A percentile compares a stretch with the other conserved stretches of the same genome.
Conservation (phyloP, 768 basidiomycete species). For the Lactarius akahatsu region DNA sequence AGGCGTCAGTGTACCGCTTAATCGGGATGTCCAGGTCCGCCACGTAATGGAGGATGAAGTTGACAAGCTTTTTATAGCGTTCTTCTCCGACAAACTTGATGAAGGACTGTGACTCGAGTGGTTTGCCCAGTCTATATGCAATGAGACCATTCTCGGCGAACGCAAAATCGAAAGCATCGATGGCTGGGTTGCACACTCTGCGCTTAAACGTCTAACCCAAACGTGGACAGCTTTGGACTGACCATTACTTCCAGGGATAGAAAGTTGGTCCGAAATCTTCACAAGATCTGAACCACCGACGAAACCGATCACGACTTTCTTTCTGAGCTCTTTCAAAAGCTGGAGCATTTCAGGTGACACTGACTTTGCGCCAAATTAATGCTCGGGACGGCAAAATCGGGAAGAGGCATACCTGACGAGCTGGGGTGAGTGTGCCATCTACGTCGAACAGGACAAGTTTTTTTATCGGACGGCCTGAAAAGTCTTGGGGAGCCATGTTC, state of each 20-base stretch:
- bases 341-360: slow-evolving; percentile 69
- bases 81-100: slow-evolving; percentile 91
- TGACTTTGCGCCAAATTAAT: slow-evolving; percentile 39
- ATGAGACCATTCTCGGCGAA: slow-evolving; percentile 95
- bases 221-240: slow-evolving; percentile 26
- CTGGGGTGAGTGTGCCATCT: slow-evolving; percentile 67
- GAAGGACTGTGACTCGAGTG: slow-evolving; percentile 77
- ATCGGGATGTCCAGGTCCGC: slow-evolving; percentile 93
- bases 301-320: slow-evolving; percentile 79
- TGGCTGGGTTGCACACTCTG: slow-evolving; percentile 42
- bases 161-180: slow-evolving; percentile 83
- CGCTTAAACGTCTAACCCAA: not conserved
- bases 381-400: not conserved
- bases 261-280: slow-evolving; percentile 88
- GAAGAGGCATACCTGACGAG: slow-evolving; percentile 54
- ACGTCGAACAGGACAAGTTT: slow-evolving; percentile 82
- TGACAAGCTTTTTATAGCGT: slow-evolving; percentile 85
- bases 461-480: slow-evolving; percentile 59
- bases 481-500: slow-evolving; percentile 55
- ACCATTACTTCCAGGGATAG: slow-evolving; percentile 57
- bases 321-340: slow-evolving; percentile 63
- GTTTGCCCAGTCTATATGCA: slow-evolving; percentile 79
- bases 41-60: slow-evolving; percentile 89
- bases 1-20: slow-evolving; percentile 61
- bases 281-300: slow-evolving; percentile 89